Conservation (phyloP, 2,329 filamentous ascomycete genomes). For the Intubia oerlemansii region DNA sequence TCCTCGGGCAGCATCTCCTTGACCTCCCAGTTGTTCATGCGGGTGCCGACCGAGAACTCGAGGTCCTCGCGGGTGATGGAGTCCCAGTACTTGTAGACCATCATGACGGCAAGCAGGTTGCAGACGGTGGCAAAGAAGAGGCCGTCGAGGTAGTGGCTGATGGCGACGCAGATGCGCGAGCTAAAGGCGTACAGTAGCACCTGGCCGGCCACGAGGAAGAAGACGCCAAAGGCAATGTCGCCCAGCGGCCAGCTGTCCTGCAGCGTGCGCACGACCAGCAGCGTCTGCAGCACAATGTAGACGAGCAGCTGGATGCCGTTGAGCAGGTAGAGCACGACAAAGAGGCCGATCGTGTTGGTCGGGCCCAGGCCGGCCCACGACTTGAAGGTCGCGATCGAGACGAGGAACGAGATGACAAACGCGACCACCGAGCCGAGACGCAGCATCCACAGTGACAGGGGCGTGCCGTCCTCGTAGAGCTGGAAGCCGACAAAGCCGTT, state of each 20-base stretch:
- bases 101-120: slow-evolving; percentile 92
- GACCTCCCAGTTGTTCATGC: slow-evolving; percentile 95
- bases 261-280: slow-evolving; percentile 74
- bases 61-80: slow-evolving; percentile 96
- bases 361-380: slow-evolving; percentile 71
- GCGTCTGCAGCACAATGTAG: slow-evolving; percentile 70
- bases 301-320: slow-evolving; percentile 73
- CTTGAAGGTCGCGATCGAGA: slow-evolving; percentile 85
- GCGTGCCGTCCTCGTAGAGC: slow-evolving; percentile 91
- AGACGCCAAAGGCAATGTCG: slow-evolving; percentile 72
- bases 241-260: slow-evolving; percentile 91
- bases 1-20: slow-evolving; percentile 77
- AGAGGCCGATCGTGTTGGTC: slow-evolving; percentile 70
- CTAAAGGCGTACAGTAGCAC: slow-evolving; percentile 85
- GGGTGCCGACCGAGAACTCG: slow-evolving; percentile 89
- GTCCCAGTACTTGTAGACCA: slow-evolving; percentile 99
- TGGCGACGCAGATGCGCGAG: slow-evolving; percentile 58
- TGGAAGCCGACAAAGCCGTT: slow-evolving; percentile 98
- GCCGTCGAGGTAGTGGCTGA: slow-evolving; percentile 85
- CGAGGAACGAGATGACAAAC: slow-evolving; percentile 70
- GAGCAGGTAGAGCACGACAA: slow-evolving; percentile 78
- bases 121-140: slow-evolving; percentile 86
- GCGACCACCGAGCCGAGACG: slow-evolving; percentile 57
- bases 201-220: slow-evolving; percentile 84
- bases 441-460: slow-evolving; percentile 81